Base-by-base conservation (phyloP, 2,329 filamentous ascomycete species). In the Fusarium sp. region DNA sequence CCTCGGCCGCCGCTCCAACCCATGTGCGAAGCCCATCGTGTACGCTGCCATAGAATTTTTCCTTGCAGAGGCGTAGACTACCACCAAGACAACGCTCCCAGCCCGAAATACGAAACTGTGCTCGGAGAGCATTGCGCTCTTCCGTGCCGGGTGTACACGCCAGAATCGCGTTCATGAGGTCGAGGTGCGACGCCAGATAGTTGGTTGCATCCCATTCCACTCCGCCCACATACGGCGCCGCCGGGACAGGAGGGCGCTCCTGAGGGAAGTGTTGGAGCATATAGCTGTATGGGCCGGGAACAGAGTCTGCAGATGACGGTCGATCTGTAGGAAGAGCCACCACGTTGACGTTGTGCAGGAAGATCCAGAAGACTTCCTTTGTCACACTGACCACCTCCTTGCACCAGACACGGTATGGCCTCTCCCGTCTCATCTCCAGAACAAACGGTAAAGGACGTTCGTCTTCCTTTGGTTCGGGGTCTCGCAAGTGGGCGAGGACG, bases 331-430 rank as follows among this genome's bases (percentile, higher is more conserved):
- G 88, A 36, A 93, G 80, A 23, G 94, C 87, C 39, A 98, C 88
- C 47, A 98, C 91, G 75, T 98, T 98, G 62, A 97, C 86, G 73
- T 97, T 93, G 81, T 98, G 95, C 57, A 98, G 86, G 83, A 98
- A 99, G 78, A 98, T 98, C 95, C 95, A 99, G 79, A 99, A 99
- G 30, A 98, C 95, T 79, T 99, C 95, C 80, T 98, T 98, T 43
- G 95, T 97, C 50, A 98, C 95, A 74, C 93, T 95, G 64, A 91
- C 91, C 16, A 95, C 90, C 81, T 99, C 96, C 80, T 95, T 96
- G 82, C 92, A 94, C 95, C 95, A 99, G 3, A 97, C 89, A 36
- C 94, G 92, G 80, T 98, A 99, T 1, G 95, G 95, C 1, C 95
- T 89, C 52, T 94, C 89, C 37, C 91, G 90, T 73, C 93, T 92